phyloP scores from a whole-genome alignment of 176 grass and related monocot genomes.

The Hyparrhenia diplandra region DNA sequence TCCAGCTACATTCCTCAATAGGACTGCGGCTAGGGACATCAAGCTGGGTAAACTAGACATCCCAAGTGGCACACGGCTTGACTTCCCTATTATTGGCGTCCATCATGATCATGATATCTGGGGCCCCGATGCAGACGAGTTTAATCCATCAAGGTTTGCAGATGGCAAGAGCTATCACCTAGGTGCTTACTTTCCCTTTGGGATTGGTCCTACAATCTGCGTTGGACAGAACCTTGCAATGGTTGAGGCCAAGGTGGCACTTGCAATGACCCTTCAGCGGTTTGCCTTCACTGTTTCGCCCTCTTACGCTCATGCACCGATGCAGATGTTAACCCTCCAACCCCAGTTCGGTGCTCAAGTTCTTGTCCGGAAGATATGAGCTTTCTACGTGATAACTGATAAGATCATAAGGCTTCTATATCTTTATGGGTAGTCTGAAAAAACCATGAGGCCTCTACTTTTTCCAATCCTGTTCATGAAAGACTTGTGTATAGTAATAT shows the following conservation, averaged over 20 bases:
- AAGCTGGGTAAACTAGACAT: slow-evolving; percentile 61
- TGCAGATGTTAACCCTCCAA: slow-evolving; percentile 51
- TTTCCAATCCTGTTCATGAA: slow-evolving; percentile 7
- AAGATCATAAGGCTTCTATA: neutral
- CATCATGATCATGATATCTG: slow-evolving; percentile 66
- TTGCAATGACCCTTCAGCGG: slow-evolving; percentile 56
- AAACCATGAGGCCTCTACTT: neutral
- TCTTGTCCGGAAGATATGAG: slow-evolving; percentile 62
- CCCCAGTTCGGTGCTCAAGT: slow-evolving; percentile 78
- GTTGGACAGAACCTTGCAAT: slow-evolving; percentile 77
- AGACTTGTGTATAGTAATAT: no score
- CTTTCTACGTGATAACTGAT: neutral
- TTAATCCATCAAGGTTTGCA: slow-evolving; percentile 72
- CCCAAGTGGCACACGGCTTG: slow-evolving; percentile 50
- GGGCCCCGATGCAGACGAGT: slow-evolving; percentile 51
- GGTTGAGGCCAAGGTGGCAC: slow-evolving; percentile 61
- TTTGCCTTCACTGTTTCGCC: slow-evolving; percentile 58
- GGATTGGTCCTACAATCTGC: slow-evolving; percentile 56
- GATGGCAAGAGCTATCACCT: slow-evolving; percentile 65
- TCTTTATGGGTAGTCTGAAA: neutral
- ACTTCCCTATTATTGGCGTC: slow-evolving; percentile 45
- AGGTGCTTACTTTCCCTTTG: slow-evolving; percentile 73
- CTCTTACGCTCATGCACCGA: slow-evolving; percentile 80
- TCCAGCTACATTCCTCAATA: slow-evolving; percentile 41
- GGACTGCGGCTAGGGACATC: slow-evolving; percentile 37